Base-by-base conservation (phyloP, 768 basidiomycete genomes). In the Suillus lakei region DNA sequence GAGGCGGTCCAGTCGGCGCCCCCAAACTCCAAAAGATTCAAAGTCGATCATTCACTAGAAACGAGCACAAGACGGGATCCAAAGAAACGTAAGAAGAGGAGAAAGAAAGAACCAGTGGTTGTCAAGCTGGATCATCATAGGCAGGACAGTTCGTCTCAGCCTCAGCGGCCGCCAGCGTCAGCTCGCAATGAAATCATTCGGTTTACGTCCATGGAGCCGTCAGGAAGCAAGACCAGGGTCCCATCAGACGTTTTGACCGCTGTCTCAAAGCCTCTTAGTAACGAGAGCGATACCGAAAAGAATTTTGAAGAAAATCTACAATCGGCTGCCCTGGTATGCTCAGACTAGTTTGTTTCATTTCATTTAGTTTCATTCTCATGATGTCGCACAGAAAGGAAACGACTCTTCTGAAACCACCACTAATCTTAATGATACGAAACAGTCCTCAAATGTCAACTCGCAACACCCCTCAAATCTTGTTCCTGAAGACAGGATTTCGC, bases 401-500 rank as follows among this genome's bases (percentile, higher is more conserved):
- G 39, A 56, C 10, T 43, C 0, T 21, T 13, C 30, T 15, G 38
- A 58, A 39, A 39, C 56, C 36, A 39, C 56, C 36, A 7, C n/a
- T 12, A 21, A 21, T 41, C 10, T 7, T 13, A 12, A 26, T 41
- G 26, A 41, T 41, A 28, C 21, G 58, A 28, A 59, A 3, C 38
- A 59, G 39, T n/a, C 39, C 3, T 1, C 39, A 30, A 6, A 18
- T 38, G 23, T 10, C 16, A 41, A 21, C 26, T 26, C 18, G 18
- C 18, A 59, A 39, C 5, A 21, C 39, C 18, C 38, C 1, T 21
- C 12, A 39, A 18, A 3, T 28, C 8, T 16, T 5, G 12, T 30
- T 10, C 58, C 72, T 1, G 68, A 69, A n/a, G 67, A 64, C 8
- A 70, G 51, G 65, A 78, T 86, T 28, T 76, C 76, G 18, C 78